Base-by-base conservation (phyloP, 352 stramenopile species). In the Thalassiosira exigua region DNA sequence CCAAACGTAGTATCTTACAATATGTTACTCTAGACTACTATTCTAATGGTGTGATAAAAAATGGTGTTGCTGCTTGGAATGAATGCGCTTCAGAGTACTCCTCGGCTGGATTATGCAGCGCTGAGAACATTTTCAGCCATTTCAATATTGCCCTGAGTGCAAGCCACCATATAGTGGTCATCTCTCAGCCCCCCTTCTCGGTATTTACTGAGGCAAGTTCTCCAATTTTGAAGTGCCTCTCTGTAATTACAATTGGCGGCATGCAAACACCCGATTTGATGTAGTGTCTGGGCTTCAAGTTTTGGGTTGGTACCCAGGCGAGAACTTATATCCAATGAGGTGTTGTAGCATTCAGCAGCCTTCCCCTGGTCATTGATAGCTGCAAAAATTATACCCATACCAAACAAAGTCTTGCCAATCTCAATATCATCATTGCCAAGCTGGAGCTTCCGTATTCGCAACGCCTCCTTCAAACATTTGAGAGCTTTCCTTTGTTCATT, bases 111-210 rank as follows among this genome's bases (percentile, higher is more conserved):
- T 44, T 44, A 44, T 44, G 36, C 7, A 14, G 36, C 14, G 14
- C 14, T 44, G 36, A 44, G 36, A 44, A 44, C 59, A 71, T 71
- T 84, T 64, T 86, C 79, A 17, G 82, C 82, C 78, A 89, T 89
- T 52, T 85, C 78, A 52, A 89, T 89, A 39, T 89, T 89, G 3
- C 78, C 78, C 29, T 87, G 48, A n/a, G 82, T 89, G 48, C 75
- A 81, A 27, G 82, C 79, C 7, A 89, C 70, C 66, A 87, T 75
- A 53, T 87, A 79, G 42, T 89, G 54, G 59, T 90, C 79, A 56
- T 90, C 79, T 24, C 21, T 50, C n/a, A 90, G 56, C 14, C 82
- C 79, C 44, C 69, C 66, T 14, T 87, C 75, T 74, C 75, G 64
- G 66, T 87, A 87, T 24, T 84, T 82, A 44, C 61, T 75, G 0